Conservation (phyloP, 2,329 filamentous ascomycete genomes). For the Xylaria sp. region DNA sequence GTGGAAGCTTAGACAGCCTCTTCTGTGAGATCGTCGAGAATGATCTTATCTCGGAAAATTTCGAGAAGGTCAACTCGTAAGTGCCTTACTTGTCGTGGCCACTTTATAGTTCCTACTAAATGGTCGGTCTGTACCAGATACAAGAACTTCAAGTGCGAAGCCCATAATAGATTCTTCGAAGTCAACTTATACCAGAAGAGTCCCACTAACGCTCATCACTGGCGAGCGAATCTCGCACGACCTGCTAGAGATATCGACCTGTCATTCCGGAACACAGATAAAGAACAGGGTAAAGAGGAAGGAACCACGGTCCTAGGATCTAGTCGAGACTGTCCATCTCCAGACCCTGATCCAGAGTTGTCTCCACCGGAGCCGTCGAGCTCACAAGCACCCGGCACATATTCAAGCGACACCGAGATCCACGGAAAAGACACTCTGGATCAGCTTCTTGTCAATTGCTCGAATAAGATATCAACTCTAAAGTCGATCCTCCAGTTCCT, state of each 20-base stretch:
- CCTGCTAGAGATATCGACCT: conserved; percentile 49
- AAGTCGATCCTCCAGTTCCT: background rate
- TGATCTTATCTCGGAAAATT: background rate
- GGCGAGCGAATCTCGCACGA: conserved; percentile 50
- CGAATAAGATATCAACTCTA: background rate
- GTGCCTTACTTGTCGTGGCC: no score
- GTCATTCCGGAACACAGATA: background rate
- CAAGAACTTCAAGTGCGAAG: conserved; percentile 53
- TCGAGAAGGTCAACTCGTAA: background rate
- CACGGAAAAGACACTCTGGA: background rate
- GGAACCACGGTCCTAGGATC: background rate
- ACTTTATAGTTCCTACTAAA: background rate
- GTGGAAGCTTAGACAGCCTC: background rate
- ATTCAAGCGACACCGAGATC: background rate
- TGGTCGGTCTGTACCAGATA: conserved; percentile 41
- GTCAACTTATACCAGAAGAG: conserved; percentile 56
- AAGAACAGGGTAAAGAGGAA: background rate
- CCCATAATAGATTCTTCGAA: conserved; percentile 55
- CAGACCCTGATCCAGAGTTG: background rate
- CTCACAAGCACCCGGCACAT: no score
- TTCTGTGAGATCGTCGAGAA: background rate
- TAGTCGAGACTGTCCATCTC: background rate
- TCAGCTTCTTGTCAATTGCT: background rate
- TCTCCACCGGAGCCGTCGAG: background rate
- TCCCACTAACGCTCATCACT: conserved; percentile 51